These are phyloP conservation scores for Fusarium longipes DNA, from an alignment of 2,329 filamentous ascomycete genomes.

Conservation along the genomic window DNA sequence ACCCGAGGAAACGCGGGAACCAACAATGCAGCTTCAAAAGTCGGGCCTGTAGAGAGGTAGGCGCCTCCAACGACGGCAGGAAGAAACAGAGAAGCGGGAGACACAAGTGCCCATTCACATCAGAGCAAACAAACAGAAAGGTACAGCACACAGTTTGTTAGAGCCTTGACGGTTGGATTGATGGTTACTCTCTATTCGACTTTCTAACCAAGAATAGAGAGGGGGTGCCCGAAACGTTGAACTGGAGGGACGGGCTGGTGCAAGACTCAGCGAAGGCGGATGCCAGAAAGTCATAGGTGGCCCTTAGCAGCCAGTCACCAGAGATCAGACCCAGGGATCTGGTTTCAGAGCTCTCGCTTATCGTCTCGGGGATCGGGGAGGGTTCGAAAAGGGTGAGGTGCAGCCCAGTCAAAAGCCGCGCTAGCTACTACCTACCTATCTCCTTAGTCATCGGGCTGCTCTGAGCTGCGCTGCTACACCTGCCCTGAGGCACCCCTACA, in stretches of 20 bases:
- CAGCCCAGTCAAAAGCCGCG: constrained; percentile 11
- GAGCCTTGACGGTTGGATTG: constrained; percentile 22
- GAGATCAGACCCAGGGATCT: constrained; percentile 47
- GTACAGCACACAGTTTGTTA: constrained; percentile 22
- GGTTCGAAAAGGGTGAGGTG: constrained; percentile 5
- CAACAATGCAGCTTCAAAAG: not conserved
- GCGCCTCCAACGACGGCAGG: not conserved
- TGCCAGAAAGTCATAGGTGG: constrained; percentile 3
- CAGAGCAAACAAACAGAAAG: not conserved
- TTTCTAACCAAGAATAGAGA: constrained; percentile 22
- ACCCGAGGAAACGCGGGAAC: not conserved
- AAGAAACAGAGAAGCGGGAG: not conserved
- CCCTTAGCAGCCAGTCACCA: constrained; percentile 6
- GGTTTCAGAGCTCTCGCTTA: constrained; percentile 50
- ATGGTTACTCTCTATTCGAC: constrained; percentile 3
- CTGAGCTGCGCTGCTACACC: no score
- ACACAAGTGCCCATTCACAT: not conserved
- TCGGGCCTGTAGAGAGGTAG: not conserved
- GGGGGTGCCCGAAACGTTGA: constrained; percentile 15
- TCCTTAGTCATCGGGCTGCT: not conserved
- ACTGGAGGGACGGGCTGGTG: constrained; percentile 17
- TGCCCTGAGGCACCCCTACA: constrained; percentile 14
- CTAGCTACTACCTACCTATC: not conserved
- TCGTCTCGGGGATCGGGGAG: constrained; percentile 42
- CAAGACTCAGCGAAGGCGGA: constrained; percentile 23